Conservation (phyloP, 2,329 filamentous ascomycete genomes). For the Xylaria sp. region DNA sequence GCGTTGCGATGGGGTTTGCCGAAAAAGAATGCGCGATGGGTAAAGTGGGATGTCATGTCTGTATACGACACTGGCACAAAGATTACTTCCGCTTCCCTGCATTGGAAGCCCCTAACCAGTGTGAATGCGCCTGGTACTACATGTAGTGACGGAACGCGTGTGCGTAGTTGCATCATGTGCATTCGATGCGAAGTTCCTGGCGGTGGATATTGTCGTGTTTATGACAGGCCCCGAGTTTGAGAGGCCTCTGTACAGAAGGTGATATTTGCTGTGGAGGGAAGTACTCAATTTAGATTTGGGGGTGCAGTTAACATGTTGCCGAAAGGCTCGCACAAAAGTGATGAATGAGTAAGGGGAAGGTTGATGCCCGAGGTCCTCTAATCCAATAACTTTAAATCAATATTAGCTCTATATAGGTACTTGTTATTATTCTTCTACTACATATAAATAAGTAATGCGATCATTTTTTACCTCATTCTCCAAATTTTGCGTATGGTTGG, state of each 20-base stretch:
- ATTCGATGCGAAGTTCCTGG: neutral
- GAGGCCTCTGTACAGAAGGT: neutral
- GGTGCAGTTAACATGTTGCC: rapidly evolving
- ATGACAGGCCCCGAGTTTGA: neutral
- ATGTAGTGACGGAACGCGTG: neutral
- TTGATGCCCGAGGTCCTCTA: neutral
- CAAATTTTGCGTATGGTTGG: neutral
- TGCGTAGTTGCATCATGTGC: neutral
- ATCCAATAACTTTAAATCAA: neutral
- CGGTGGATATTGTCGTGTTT: neutral
- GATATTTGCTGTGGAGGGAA: neutral
- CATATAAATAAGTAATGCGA: neutral
- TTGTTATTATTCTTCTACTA: neutral
- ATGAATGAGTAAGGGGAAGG: neutral
- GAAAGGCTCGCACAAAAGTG: neutral
- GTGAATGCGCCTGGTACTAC: conserved; percentile 25
- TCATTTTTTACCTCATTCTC: neutral
- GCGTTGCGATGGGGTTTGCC: conserved; percentile 10
- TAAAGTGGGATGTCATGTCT: conserved; percentile 23
- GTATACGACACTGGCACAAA: conserved; percentile 21
- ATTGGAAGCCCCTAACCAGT: conserved; percentile 21
- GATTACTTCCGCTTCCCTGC: conserved; percentile 27
- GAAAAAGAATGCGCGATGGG: conserved; percentile 15
- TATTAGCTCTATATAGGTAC: neutral
- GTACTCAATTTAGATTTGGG: neutral